A percentile compares a stretch with the other conserved stretches of the same genome.
Evolutionary conservation across 352 stramenopile genomes (phyloP).

Genomic region (Phytophthora fragariae): DNA sequence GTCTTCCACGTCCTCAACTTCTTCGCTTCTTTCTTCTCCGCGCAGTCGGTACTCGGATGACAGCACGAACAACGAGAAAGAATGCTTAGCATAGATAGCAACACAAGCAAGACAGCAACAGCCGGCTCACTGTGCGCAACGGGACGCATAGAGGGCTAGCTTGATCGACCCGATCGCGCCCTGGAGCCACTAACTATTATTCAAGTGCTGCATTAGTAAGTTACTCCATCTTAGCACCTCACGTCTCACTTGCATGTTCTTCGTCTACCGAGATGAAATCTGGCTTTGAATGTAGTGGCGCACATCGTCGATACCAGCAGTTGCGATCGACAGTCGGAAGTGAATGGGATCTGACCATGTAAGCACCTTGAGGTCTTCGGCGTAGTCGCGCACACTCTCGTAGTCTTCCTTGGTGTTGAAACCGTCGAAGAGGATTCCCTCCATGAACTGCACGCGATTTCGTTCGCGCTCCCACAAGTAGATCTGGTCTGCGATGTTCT

Average conservation of each 20-base stretch:
- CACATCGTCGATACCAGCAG: slow-evolving; percentile 68
- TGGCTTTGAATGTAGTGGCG: slow-evolving; percentile 79
- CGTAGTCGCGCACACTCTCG: slow-evolving; percentile 77
- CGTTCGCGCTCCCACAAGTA: slow-evolving; percentile 93
- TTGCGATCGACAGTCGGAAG: slow-evolving; percentile 78
- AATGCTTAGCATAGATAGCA: slow-evolving; percentile 57
- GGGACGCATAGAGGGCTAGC: slow-evolving; percentile 30
- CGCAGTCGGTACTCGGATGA: slow-evolving; percentile 60
- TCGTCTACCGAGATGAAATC: slow-evolving; percentile 39
- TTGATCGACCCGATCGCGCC: slow-evolving; percentile 25
- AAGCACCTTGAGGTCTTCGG: slow-evolving; percentile 71
- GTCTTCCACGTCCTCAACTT: slow-evolving; percentile 47
- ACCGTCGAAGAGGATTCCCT: slow-evolving; percentile 88
- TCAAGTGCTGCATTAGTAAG: slow-evolving; percentile 46
- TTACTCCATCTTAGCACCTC: slow-evolving; percentile 23
- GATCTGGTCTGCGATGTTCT: slow-evolving; percentile 93
- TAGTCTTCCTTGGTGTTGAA: slow-evolving; percentile 89
- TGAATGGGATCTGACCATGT: slow-evolving; percentile 87
- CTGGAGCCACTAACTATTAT: slow-evolving; percentile 46
- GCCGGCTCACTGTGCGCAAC: slow-evolving; percentile 29
- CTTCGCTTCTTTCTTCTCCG: slow-evolving; percentile 53
- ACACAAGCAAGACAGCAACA: slow-evolving; percentile 17
- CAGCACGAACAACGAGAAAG: slow-evolving; percentile 54
- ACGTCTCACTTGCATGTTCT: slow-evolving; percentile 8
- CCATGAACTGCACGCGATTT: slow-evolving; percentile 87